Conservation (phyloP, 2,329 filamentous ascomycete genomes). For the Cercospora zeina region DNA sequence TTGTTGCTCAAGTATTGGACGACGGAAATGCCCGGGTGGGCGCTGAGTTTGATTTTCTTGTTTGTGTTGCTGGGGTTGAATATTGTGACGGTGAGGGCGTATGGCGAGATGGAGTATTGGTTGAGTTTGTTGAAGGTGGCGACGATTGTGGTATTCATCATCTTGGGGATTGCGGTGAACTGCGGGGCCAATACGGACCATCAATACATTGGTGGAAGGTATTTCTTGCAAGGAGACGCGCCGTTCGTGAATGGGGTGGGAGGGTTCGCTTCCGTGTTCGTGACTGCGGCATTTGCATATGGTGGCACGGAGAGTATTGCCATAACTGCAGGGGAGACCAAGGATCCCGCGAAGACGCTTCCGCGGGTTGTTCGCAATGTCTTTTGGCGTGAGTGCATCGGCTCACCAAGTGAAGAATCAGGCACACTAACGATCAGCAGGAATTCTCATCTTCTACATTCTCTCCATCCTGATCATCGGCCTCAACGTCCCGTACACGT, state of each 20-base stretch:
- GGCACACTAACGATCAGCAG: not conserved
- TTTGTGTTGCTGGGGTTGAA: slow-evolving; percentile 56
- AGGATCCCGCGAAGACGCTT: slow-evolving; percentile 59
- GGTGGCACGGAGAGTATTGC: slow-evolving; percentile 59
- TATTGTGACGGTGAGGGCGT: slow-evolving; percentile 55
- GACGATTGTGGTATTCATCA: slow-evolving; percentile 60
- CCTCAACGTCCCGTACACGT: slow-evolving; percentile 73
- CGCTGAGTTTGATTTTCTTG: slow-evolving; percentile 63
- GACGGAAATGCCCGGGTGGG: slow-evolving; percentile 63
- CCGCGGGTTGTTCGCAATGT: slow-evolving; percentile 67
- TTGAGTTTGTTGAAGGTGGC: slow-evolving; percentile 57
- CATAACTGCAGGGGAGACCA: slow-evolving; percentile 66
- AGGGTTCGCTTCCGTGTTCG: slow-evolving; percentile 65
- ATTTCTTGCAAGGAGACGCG: slow-evolving; percentile 61
- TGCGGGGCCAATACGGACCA: slow-evolving; percentile 63
- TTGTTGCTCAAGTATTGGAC: slow-evolving; percentile 63
- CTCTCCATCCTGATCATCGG: slow-evolving; percentile 71
- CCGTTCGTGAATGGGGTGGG: slow-evolving; percentile 66
- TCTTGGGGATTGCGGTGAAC: slow-evolving; percentile 62
- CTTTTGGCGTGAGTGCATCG: slow-evolving; percentile 60
- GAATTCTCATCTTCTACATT: slow-evolving; percentile 75
- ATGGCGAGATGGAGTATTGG: slow-evolving; percentile 58
- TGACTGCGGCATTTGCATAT: slow-evolving; percentile 61
- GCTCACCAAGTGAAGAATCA: not conserved
- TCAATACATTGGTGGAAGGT: slow-evolving; percentile 70